Percentiles rank a stretch among this genome's conserved stretches.
Conservation (phyloP, 495 filamentous ascomycete genomes). For the Chaetomium cochliodes region DNA sequence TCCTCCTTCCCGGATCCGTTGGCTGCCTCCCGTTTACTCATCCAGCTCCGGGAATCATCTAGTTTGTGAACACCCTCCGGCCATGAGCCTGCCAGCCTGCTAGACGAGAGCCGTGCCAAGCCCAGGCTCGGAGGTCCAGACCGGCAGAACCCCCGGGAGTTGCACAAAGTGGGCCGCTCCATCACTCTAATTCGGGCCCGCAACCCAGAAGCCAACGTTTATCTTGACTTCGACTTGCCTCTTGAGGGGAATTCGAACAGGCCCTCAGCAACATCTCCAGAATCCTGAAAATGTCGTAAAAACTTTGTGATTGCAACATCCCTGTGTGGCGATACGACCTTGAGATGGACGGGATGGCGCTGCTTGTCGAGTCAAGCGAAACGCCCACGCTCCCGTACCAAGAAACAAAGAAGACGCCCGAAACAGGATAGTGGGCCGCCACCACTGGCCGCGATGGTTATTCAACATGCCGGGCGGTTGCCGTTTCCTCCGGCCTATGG, state of each 20-base stretch:
- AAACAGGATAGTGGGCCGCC: slow-evolving; percentile 6
- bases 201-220: neutral
- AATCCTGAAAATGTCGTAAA: neutral
- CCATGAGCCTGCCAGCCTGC: neutral
- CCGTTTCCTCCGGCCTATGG: slow-evolving; percentile 9
- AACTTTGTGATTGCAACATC: neutral
- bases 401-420: neutral
- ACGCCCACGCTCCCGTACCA: neutral
- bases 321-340: neutral
- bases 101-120: neutral
- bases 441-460: slow-evolving; percentile 6
- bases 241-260: neutral
- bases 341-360: neutral
- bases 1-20: slow-evolving; percentile 3
- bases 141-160: neutral
- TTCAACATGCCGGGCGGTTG: slow-evolving; percentile 19
- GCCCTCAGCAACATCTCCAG: neutral
- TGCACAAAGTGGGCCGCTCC: neutral
- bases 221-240: neutral
- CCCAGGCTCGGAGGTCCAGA: neutral
- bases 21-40: slow-evolving; percentile 19
- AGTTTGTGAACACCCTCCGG: neutral
- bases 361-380: slow-evolving; percentile 4
- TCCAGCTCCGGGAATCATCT: neutral
- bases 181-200: neutral